A percentile compares a stretch with the other conserved stretches of the same genome.
Evolutionary conservation across 169 alveolate genomes (phyloP).

Genomic region (Eimeria maxima): DNA sequence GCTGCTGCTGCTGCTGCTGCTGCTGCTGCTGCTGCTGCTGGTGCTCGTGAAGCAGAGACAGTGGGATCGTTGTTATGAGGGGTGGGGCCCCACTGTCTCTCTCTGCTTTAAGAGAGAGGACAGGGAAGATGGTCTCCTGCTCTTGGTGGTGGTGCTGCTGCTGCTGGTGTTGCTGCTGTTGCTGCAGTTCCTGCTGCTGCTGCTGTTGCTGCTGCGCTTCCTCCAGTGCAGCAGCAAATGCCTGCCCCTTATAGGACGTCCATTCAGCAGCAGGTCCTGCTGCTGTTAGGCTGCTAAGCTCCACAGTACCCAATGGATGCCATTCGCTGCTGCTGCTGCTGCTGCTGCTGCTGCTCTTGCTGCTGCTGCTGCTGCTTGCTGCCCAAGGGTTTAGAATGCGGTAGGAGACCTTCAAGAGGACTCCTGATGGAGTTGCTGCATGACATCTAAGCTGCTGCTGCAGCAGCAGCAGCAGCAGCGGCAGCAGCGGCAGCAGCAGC

Average conservation of each 20-base stretch:
- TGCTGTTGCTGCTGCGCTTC: conserved; percentile 24
- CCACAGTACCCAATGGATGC: not conserved
- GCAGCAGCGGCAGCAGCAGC: conserved; percentile 31
- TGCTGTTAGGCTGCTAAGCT: not conserved
- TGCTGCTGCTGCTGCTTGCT: conserved; percentile 28
- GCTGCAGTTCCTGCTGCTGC: not conserved
- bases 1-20: conserved; percentile 54
- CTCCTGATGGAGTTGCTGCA: not conserved
- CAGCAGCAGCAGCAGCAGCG: conserved; percentile 44
- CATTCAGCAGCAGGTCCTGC: conserved; percentile 58
- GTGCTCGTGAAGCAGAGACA: conserved; percentile 35
- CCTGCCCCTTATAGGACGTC: not conserved
- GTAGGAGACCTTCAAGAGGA: not conserved
- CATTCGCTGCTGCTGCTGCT: conserved; percentile 47
- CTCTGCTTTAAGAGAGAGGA: conserved; percentile 31
- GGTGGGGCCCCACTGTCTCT: not conserved
- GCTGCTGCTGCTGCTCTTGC: conserved; percentile 27
- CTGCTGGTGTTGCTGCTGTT: conserved; percentile 21
- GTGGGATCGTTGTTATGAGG: not conserved
- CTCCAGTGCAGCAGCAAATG: conserved; percentile 11
- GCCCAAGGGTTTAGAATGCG: conserved; percentile 20
- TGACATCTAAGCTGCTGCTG: not conserved
- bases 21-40: conserved; percentile 53
- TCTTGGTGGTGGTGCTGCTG: not conserved
- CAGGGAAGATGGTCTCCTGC: conserved; percentile 16